Evolutionary conservation across 257 asterid species (phyloP).

Genomic region (Jacaranda copaia): DNA sequence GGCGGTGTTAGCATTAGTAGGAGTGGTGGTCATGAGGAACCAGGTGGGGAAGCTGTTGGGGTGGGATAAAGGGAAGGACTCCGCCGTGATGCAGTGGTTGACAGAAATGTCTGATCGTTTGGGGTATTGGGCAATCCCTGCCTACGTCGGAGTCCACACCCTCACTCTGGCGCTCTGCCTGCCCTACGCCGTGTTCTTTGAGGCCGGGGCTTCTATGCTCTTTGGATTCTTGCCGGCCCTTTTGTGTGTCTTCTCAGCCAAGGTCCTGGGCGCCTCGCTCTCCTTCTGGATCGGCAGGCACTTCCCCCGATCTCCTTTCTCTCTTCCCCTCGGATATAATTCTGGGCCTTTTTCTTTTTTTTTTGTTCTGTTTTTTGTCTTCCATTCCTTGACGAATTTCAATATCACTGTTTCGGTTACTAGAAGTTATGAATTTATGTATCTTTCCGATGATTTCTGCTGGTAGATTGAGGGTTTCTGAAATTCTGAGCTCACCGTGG

Average conservation of each 20-base stretch:
- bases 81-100: conserved; percentile 57
- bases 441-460: background rate
- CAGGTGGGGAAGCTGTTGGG: conserved; percentile 47
- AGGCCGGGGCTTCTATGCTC: conserved; percentile 95
- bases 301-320: conserved; percentile 12
- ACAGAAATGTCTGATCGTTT: conserved; percentile 63
- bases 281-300: conserved; percentile 97
- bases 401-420: background rate
- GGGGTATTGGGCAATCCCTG: conserved; percentile 96
- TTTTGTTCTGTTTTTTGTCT: background rate
- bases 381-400: background rate
- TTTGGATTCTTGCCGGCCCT: conserved; percentile 93
- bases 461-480: conserved; percentile 16
- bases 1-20: conserved; percentile 52
- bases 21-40: conserved; percentile 45
- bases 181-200: conserved; percentile 92
- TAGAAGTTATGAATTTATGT: background rate
- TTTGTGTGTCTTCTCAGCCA: conserved; percentile 84
- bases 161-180: conserved; percentile 84
- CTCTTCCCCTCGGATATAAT: background rate
- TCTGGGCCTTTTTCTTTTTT: background rate
- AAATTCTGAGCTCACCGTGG: background rate
- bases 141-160: conserved; percentile 82
- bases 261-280: conserved; percentile 91
- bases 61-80: conserved; percentile 52